Evolutionary conservation across 805 yeast species (phyloP), one percentile per base, ranked within the genome.

Genomic region (Yarrowia yakushimensis): DNA sequence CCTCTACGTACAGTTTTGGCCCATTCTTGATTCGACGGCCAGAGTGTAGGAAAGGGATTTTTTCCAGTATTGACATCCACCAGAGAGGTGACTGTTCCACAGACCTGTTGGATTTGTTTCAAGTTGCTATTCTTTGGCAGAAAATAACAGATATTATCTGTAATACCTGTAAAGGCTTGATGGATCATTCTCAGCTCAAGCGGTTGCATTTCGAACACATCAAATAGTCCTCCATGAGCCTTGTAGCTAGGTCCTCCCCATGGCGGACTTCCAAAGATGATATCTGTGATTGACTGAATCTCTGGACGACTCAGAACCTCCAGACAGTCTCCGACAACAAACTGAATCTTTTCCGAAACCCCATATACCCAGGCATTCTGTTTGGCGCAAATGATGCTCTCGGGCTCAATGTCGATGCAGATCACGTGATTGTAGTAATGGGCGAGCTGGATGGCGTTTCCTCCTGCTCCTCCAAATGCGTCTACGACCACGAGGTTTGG

Each of bases 401-500:
- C 63, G 7, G 46, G 52, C 22, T 71, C 67, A 17, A 66, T 52
- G 9, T 74, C 77, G 17, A 72, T 67, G 50, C 63, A 67, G 3
- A 65, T 63, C 3, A 69, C 72, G 7, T 59, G 52, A 36, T 66
- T 36, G n/a, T 72, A 88, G 8, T 33, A 70, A 66, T 62, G 77
- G 69, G 52, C 92, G 71, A 91, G 82, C 67, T 89, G 96, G 22
- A 89, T 86, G 1, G 88, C 76, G 69, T 90, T 90, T 0, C 96
- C 96, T 0, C 96, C 97, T 1, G 91, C 96, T 0, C 97, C 97
- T 66, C 93, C 85, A 68, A 89, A 88, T 1, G 88, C 79, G 69
- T 90, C 97, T 13, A 87, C 71, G 0, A 85, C 74, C 3, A 52
- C 62, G 8, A 33, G n/a, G 2, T 62, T 60, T 4, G 65, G 63